A percentile compares a stretch with the other conserved stretches of the same genome.
Conservation (phyloP, 2,329 filamentous ascomycete species). For the Colletotrichum siamense region DNA sequence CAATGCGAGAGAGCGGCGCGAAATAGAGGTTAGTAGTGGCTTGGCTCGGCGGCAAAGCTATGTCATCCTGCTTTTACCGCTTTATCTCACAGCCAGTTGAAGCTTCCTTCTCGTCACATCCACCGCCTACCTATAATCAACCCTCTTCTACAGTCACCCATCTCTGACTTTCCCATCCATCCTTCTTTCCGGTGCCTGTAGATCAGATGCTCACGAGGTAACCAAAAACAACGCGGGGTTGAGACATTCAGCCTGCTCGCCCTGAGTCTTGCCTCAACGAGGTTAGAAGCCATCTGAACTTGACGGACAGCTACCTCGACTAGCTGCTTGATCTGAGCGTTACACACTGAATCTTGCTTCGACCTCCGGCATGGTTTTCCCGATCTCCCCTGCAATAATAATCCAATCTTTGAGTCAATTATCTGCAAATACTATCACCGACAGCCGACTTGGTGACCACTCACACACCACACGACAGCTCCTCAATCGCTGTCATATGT, state of each 20-base stretch:
- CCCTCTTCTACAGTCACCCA: not conserved
- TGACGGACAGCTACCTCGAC: not conserved
- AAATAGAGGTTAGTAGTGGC: not conserved
- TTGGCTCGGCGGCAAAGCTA: not conserved
- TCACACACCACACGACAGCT: not conserved
- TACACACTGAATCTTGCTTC: not conserved
- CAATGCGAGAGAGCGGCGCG: not conserved
- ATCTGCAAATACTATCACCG: not conserved
- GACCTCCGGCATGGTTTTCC: not conserved
- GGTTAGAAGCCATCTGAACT: not conserved
- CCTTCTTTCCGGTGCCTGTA: not conserved
- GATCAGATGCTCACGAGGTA: not conserved
- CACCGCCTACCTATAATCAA: not conserved
- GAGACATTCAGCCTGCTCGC: not conserved
- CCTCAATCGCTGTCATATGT: not conserved
- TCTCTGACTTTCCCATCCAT: not conserved
- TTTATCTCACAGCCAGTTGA: not conserved
- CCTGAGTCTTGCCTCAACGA: not conserved
- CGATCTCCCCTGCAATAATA: not conserved
- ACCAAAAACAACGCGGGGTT: not conserved
- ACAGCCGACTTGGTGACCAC: not conserved
- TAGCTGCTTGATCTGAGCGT: not conserved
- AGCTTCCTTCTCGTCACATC: not conserved
- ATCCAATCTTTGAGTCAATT: not conserved
- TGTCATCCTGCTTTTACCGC: not conserved